phyloP scores from a whole-genome alignment of 768 basidiomycete genomes.

The Boletus bicolor region DNA sequence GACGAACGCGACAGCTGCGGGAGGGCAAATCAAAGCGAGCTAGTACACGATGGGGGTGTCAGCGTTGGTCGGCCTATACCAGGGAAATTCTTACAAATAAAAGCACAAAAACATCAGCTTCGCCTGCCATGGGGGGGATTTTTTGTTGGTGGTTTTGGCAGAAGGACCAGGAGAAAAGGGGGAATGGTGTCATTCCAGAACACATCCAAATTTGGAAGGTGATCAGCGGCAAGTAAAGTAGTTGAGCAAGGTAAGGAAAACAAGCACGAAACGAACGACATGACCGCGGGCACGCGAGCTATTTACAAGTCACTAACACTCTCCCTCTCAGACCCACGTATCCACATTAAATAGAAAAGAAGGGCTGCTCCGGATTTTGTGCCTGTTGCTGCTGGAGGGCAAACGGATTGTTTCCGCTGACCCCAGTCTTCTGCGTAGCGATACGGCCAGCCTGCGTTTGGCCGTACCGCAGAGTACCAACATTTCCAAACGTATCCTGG shows the following conservation, averaged over 20 bases:
- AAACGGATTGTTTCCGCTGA: slow-evolving; percentile 60
- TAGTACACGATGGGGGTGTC: slow-evolving; percentile 22
- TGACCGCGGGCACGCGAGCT: neutral
- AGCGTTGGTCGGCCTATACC: fast-evolving
- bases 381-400: slow-evolving; percentile 51
- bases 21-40: slow-evolving; percentile 77
- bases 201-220: slow-evolving; percentile 20
- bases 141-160: neutral
- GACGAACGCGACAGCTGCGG: slow-evolving; percentile 69
- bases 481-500: slow-evolving; percentile 93
- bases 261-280: slow-evolving; percentile 17
- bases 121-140: slow-evolving; percentile 16
- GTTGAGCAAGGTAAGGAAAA: slow-evolving; percentile 5
- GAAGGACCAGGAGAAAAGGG: neutral
- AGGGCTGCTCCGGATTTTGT: slow-evolving; percentile 64
- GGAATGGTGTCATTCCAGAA: slow-evolving; percentile 23
- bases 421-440: slow-evolving; percentile 46
- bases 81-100: slow-evolving; percentile 4
- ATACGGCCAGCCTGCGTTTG: slow-evolving; percentile 53
- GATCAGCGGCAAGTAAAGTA: neutral
- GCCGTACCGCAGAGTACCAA: slow-evolving; percentile 72
- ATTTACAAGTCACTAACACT: slow-evolving; percentile 12
- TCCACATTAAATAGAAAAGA: slow-evolving; percentile 63
- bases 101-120: slow-evolving; percentile 6
- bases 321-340: neutral